phyloP scores from a whole-genome alignment of 83 land plant genomes.

The Picea mariana region DNA sequence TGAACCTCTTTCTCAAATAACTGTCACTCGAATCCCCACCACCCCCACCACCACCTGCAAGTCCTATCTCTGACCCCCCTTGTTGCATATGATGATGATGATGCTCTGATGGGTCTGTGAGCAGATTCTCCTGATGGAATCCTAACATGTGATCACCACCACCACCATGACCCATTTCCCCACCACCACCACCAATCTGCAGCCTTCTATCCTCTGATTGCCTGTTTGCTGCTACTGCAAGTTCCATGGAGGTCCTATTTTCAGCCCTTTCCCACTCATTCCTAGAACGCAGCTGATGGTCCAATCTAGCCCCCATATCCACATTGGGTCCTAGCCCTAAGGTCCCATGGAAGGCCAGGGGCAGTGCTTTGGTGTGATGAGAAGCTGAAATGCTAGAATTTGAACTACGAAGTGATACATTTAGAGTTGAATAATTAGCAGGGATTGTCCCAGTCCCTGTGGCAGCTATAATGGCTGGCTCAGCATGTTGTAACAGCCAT shows the following conservation, averaged over 20 bases:
- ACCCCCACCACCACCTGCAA: constrained; percentile 16
- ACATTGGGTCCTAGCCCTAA: constrained; percentile 20
- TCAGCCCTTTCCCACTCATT: constrained; percentile 8
- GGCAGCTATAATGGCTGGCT: constrained; percentile 52
- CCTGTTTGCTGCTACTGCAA: too few species aligned
- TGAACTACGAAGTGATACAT: constrained; percentile 44
- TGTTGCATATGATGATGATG: constrained; percentile 26
- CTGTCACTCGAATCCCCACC: constrained; percentile 28
- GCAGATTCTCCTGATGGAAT: constrained; percentile 28
- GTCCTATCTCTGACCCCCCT: constrained; percentile 20
- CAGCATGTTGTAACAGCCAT: constrained; percentile 46
- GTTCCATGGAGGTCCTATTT: too few species aligned
- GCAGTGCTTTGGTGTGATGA: constrained; percentile 33
- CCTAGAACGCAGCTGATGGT: constrained; percentile 6
- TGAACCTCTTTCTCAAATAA: constrained; percentile 52
- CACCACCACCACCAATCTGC: too few species aligned
- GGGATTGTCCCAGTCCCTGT: constrained; percentile 86
- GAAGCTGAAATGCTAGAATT: constrained; percentile 39
- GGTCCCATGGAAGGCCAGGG: constrained; percentile 38
- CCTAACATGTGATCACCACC: constrained; percentile 29
- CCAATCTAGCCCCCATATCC: constrained; percentile 13
- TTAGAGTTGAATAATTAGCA: constrained; percentile 55
- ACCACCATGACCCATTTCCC: not conserved
- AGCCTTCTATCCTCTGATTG: too few species aligned
- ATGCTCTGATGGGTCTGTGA: constrained; percentile 19